phyloP scores from a whole-genome alignment of 2,329 filamentous ascomycete genomes.

The Epichloe uncinata region DNA sequence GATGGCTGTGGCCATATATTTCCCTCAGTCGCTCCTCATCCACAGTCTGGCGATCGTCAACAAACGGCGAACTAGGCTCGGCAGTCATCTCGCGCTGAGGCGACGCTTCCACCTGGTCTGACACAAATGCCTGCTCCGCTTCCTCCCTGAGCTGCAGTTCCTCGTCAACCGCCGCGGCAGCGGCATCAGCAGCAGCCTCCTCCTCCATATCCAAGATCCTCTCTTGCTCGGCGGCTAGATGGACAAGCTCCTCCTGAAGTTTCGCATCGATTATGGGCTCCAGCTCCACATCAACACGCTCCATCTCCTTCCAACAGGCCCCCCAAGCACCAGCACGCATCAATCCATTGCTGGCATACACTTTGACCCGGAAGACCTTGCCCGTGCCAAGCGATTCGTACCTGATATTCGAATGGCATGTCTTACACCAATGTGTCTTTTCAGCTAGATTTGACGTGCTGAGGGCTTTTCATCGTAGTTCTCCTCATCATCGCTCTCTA shows the following conservation, averaged over 20 bases:
- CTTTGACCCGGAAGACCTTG: constrained; percentile 63
- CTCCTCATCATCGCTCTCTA: constrained; percentile 34
- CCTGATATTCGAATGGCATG: constrained; percentile 40
- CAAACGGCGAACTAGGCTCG: constrained; percentile 5
- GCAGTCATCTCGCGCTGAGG: constrained; percentile 7
- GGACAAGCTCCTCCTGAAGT: constrained; percentile 46
- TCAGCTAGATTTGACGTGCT: constrained; percentile 10
- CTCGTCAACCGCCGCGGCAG: constrained; percentile 5
- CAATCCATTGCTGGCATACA: constrained; percentile 88
- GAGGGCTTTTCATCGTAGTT: constrained; percentile 20
- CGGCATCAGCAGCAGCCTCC: constrained; percentile 9
- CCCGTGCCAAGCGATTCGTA: constrained; percentile 38
- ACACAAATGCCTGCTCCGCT: constrained; percentile 12
- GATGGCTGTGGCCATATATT: constrained; percentile 32
- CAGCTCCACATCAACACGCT: constrained; percentile 91
- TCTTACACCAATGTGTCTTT: constrained; percentile 41
- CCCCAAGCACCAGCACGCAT: constrained; percentile 86
- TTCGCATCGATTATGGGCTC: constrained; percentile 54
- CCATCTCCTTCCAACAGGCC: constrained; percentile 95
- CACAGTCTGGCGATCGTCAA: constrained; percentile 23
- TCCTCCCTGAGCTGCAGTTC: constrained; percentile 15
- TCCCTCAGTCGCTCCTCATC: constrained; percentile 41
- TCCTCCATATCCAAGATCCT: constrained; percentile 21
- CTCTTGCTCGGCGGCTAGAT: constrained; percentile 33
- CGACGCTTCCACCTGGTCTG: constrained; percentile 6